These are phyloP conservation scores for Apiospora malaysiana DNA, from an alignment of 2,329 filamentous ascomycete genomes.

Conservation along the genomic window DNA sequence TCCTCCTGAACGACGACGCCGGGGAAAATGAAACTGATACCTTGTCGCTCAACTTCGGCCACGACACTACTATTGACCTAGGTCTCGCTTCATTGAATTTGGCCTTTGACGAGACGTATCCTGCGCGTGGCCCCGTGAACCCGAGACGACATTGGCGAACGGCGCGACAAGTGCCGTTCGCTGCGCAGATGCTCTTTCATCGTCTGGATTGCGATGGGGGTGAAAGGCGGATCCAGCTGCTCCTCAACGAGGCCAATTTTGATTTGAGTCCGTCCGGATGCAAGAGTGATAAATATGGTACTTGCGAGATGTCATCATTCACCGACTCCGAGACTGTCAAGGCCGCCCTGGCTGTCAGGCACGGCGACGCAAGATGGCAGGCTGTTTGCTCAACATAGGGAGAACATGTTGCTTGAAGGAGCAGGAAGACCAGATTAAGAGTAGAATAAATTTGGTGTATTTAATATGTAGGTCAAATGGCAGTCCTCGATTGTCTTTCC, in stretches of 20 bases:
- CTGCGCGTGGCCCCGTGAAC: slow-evolving; percentile 28
- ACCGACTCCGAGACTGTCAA: slow-evolving; percentile 26
- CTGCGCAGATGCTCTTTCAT: slow-evolving; percentile 32
- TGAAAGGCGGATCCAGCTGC: slow-evolving; percentile 30
- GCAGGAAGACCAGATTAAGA: not conserved
- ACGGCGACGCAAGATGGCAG: slow-evolving; percentile 31
- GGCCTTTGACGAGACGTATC: slow-evolving; percentile 29
- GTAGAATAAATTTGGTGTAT: not conserved
- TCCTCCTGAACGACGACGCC: slow-evolving; percentile 23
- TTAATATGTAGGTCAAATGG: not conserved
- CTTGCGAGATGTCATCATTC: slow-evolving; percentile 31
- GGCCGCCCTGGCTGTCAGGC: slow-evolving; percentile 28
- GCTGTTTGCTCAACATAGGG: slow-evolving; percentile 24
- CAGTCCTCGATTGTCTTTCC: not conserved
- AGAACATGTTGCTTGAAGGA: no score
- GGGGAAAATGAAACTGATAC: slow-evolving; percentile 18
- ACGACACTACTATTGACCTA: slow-evolving; percentile 33
- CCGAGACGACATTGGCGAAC: slow-evolving; percentile 30
- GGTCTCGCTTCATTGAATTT: slow-evolving; percentile 32
- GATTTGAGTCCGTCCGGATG: slow-evolving; percentile 31
- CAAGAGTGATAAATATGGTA: slow-evolving; percentile 30
- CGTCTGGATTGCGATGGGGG: slow-evolving; percentile 28
- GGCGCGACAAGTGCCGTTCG: slow-evolving; percentile 31
- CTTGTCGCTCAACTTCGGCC: slow-evolving; percentile 32
- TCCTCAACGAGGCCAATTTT: slow-evolving; percentile 33